These are phyloP conservation scores for Fennellomyces sp. DNA, from an alignment of 371 early-diverging fungal genomes.

Conservation along the genomic window DNA sequence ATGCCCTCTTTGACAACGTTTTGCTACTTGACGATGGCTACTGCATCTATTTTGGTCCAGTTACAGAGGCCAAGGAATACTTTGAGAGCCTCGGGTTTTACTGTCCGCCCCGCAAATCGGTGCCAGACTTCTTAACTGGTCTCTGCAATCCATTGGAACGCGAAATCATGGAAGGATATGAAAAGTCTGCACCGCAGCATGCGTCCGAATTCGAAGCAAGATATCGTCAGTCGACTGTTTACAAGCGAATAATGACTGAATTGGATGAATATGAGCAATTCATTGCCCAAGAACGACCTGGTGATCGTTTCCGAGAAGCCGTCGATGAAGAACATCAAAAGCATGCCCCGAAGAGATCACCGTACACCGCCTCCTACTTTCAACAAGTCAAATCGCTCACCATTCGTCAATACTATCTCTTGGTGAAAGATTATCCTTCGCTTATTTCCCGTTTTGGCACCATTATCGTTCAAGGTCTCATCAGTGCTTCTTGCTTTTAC, in stretches of 20 bases:
- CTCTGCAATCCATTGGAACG: too few relatives aligned
- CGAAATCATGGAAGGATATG: slow-evolving; percentile 52
- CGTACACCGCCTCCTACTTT: slow-evolving; percentile 48
- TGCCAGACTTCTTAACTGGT: too few relatives aligned
- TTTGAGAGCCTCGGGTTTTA: too few relatives aligned
- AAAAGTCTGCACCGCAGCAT: slow-evolving; percentile 42
- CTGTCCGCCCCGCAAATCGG: too few relatives aligned
- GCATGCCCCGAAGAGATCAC: slow-evolving; percentile 33
- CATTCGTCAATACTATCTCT: slow-evolving; percentile 50
- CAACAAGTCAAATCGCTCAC: slow-evolving; percentile 50
- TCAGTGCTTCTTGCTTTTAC: slow-evolving; percentile 70
- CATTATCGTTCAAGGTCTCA: slow-evolving; percentile 61
- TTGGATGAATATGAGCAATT: slow-evolving; percentile 10
- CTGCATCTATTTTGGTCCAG: too few relatives aligned
- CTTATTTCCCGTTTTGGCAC: slow-evolving; percentile 57
- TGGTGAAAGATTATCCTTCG: slow-evolving; percentile 43
- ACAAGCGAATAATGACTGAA: slow-evolving; percentile 39
- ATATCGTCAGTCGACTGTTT: slow-evolving; percentile 40
- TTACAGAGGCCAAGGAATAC: too few relatives aligned
- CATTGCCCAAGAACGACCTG: slow-evolving; percentile 19
- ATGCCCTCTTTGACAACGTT: slow-evolving; percentile 76
- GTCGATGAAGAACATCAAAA: slow-evolving; percentile 44
- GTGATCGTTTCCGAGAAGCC: slow-evolving; percentile 36
- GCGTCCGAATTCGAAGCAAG: slow-evolving; percentile 50
- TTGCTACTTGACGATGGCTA: slow-evolving; percentile 72